A percentile compares a stretch with the other conserved stretches of the same genome.
Evolutionary conservation across 805 yeast species (phyloP).

Genomic region (Saturnispora saitoi): DNA sequence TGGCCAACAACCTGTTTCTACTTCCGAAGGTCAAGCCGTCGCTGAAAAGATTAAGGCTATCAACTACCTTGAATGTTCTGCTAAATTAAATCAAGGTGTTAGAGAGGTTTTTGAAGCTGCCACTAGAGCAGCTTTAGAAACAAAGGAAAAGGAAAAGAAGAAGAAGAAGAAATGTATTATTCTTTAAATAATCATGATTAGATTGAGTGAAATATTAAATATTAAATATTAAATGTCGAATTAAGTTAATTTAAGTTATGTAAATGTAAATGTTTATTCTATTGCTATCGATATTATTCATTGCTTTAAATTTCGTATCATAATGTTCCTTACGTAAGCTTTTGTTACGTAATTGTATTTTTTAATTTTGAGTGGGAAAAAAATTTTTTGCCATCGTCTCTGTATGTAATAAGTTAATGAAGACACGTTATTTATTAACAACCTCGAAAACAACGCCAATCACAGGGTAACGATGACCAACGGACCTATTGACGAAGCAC

Average conservation of each 20-base stretch:
- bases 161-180: constrained; percentile 66
- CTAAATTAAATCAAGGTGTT: constrained; percentile 84
- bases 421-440: no score
- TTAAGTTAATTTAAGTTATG: not conserved
- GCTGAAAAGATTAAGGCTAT: constrained; percentile 86
- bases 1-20: constrained; percentile 71
- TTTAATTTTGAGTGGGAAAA: no score
- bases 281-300: no score
- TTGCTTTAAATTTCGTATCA: not conserved
- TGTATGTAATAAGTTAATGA: no score
- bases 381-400: no score
- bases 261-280: not conserved
- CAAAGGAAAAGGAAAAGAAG: constrained; percentile 47
- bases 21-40: constrained; percentile 77
- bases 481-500: constrained; percentile 45
- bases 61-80: constrained; percentile 86
- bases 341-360: no score
- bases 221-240: not conserved
- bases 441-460: no score
- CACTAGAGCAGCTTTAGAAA: constrained; percentile 78
- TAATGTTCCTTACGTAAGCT: no score
- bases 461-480: no score
- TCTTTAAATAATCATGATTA: constrained; percentile 37
- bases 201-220: no score
- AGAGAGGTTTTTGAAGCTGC: constrained; percentile 90